Evolutionary conservation across 2,329 filamentous ascomycete species (phyloP), one percentile per base, ranked within the genome.

Genomic region (Ophiostoma triangulosporum): DNA sequence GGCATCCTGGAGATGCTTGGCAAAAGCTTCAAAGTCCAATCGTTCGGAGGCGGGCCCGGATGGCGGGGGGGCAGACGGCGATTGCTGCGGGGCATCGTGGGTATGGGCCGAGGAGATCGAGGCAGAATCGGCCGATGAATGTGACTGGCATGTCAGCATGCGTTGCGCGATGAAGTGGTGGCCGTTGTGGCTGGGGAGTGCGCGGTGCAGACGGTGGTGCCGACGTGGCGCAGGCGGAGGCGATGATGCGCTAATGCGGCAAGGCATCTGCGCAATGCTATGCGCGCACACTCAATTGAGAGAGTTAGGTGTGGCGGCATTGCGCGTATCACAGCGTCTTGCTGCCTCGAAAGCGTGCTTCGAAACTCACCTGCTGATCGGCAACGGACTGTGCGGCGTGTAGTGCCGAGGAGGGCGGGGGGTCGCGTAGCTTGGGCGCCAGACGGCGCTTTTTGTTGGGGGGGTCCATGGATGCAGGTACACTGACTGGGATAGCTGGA

Each of bases 21-120:
- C 80, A 63, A 83, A 83, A 52, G 77, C 74, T 65, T 83, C 80
- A 66, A 83, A 84, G 61, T 83, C 79, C 66, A 78, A 73, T 59
- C 76, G 73, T 60, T 79, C 64, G 24, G 62, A 46, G 2, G 26
- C 15, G 26, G 24, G 22, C 8, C 35, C 56, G 6, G 59, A 24
- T 11, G 58, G 59, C 56, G 12, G 60, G 61, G 53, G 59, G 51
- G 26, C 43, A 46, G 50, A 54, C 20, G 51, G 51, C 15, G 33
- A 43, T n/a, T 12, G 15, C 33, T 14, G 33, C 43, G 49, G 58
- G 40, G 56, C 51, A 52, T 56, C 17, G 17, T 57, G 55, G 17
- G 53, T 52, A 7, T 57, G 55, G 17, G 53, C 53, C 6, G 54
- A 52, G 33, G 60, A 49, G n/a, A 33, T 33, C 15, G n/a, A 12